phyloP scores from a whole-genome alignment of 2,329 filamentous ascomycete genomes.

The Didymella sp. region DNA sequence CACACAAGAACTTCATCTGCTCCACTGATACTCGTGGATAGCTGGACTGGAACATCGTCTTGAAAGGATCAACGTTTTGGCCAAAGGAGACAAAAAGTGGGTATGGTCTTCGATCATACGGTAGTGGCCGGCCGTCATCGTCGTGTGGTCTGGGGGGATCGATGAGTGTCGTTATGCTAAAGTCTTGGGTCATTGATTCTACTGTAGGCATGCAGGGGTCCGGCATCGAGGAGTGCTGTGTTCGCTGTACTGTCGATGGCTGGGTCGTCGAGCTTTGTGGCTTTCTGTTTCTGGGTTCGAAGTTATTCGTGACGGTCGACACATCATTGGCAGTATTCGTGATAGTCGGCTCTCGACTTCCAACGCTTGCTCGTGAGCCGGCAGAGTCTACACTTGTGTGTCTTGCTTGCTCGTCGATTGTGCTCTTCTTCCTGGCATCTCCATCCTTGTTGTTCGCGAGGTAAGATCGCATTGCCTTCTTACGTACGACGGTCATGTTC shows the following conservation, averaged over 20 bases:
- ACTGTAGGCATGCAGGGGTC: conserved; percentile 3
- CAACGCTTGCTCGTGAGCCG: conserved; percentile 24
- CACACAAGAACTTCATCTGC: conserved; percentile 46
- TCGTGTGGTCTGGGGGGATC: conserved; percentile 27
- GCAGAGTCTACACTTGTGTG: conserved; percentile 30
- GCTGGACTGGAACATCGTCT: conserved; percentile 43
- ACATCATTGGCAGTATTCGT: conserved; percentile 10
- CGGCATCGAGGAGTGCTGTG: conserved; percentile 8
- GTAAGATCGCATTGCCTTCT: conserved; percentile 45
- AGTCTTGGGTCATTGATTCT: neutral
- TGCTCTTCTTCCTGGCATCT: conserved; percentile 8
- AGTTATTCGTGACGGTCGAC: neutral
- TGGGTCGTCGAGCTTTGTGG: conserved; percentile 15
- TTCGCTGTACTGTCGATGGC: conserved; percentile 9
- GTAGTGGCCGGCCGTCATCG: neutral
- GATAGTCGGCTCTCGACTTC: conserved; percentile 21
- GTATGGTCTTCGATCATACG: neutral
- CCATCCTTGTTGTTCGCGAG: conserved; percentile 33
- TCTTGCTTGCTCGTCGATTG: conserved; percentile 1
- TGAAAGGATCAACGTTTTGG: conserved; percentile 44
- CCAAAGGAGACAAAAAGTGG: conserved; percentile 40
- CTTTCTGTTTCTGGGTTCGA: neutral
- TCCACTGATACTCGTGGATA: conserved; percentile 43
- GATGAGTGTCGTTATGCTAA: neutral
- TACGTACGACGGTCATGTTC: conserved; percentile 46